Evolutionary conservation across 2,329 filamentous ascomycete species (phyloP), one percentile per base, ranked within the genome.

Genomic region (Paraphaeosphaeria minitans): DNA sequence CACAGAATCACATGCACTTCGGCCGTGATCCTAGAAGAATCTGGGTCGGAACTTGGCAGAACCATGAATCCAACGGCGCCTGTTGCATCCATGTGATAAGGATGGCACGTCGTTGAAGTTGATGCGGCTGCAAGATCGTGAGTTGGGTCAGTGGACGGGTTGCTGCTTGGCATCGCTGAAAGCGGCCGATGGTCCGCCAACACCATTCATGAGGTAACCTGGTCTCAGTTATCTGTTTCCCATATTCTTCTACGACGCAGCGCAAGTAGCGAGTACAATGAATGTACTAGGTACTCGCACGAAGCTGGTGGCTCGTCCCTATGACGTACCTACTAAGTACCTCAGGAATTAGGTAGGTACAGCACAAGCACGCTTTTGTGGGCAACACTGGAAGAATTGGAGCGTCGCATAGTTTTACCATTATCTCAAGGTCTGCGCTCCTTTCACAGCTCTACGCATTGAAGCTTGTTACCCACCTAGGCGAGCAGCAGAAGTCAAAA

Each of bases 131-230:
- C 29, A 31, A 31, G 10, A 31, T 31, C 29, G 29, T 31, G 10
- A 10, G 4, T 31, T 31, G 29, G 29, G 29, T 8, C 29, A 6
- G 10, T 21, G n/a, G 24, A 43, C 24, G 24, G 24, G 4, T 39
- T 31, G 47, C 47, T 50, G 19, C 47, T 50, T 50, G 47, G 47
- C 47, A 19, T 29, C 13, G 31, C 47, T 35, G 29, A 50, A 37
- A 37, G 47, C 47, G 29, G 31, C 47, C 12, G 22, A 29, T 6
- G 14, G 39, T 19, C 41, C 41, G 41, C 19, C 41, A 43, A 43
- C 41, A 43, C 41, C 37, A n/a, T 4, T 39, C 14, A n/a, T 39
- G 37, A 39, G 16, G 37, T 14, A 45, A 24, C 12, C 42, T 45
- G 19, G 42, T 45, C 42, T 22, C 13, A 45, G 21, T 19, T 24